These are phyloP conservation scores for Penicillium sp. DNA, from an alignment of 2,329 filamentous ascomycete genomes.

Conservation along the genomic window DNA sequence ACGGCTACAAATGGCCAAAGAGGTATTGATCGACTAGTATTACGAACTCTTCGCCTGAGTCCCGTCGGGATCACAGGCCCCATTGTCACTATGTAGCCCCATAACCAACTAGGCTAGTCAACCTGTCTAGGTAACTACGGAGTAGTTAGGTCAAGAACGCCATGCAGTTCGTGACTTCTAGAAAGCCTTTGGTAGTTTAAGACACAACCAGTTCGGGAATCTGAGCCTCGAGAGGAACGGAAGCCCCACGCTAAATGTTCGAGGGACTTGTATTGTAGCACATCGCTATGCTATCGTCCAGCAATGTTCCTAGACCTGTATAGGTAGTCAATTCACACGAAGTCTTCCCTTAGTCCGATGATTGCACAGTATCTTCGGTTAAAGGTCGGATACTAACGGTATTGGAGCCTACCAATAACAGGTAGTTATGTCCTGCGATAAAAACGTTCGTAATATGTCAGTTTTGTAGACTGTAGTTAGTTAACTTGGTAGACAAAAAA, in stretches of 20 bases:
- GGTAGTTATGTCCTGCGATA: no score
- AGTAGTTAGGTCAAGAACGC: neutral
- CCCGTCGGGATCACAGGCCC: conserved; percentile 12
- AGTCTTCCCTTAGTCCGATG: conserved; percentile 8
- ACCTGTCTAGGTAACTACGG: no score
- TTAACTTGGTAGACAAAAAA: neutral
- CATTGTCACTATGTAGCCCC: neutral
- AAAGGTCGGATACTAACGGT: conserved; percentile 9
- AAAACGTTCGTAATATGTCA: no score
- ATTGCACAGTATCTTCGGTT: conserved; percentile 8
- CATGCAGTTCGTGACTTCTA: neutral
- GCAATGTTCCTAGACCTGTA: neutral
- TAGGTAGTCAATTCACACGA: neutral
- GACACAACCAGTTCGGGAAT: neutral
- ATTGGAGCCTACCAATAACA: no score
- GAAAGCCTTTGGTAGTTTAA: conserved; percentile 3
- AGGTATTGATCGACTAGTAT: neutral
- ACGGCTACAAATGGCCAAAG: no score
- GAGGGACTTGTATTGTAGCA: neutral
- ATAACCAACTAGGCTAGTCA: neutral
- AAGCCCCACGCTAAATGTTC: neutral
- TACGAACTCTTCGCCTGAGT: conserved; percentile 9
- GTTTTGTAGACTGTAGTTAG: no score
- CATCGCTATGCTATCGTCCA: no score
- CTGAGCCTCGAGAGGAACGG: neutral